Evolutionary conservation across 2,329 filamentous ascomycete genomes (phyloP).

Genomic region (Didymella segeticola): DNA sequence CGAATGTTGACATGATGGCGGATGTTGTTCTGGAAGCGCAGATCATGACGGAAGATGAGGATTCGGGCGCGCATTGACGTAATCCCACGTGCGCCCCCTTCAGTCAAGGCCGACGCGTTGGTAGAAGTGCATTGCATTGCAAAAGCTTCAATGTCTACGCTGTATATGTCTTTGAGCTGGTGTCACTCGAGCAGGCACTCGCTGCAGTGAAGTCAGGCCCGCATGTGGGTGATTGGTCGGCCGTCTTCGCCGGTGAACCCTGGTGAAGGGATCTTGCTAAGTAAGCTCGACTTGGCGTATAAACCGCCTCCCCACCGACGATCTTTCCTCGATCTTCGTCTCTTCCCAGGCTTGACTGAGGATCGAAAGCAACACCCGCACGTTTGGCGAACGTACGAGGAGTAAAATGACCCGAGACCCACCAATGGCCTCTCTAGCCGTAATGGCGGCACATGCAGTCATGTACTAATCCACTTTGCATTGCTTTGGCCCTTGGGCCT

Average conservation of each 20-base stretch:
- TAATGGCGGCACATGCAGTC: conserved; percentile 18
- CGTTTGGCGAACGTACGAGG: conserved; percentile 4
- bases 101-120: neutral
- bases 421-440: conserved; percentile 13
- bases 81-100: neutral
- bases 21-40: neutral
- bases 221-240: conserved; percentile 3
- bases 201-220: neutral
- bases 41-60: neutral
- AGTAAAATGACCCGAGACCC: conserved; percentile 12
- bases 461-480: conserved; percentile 12
- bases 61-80: neutral
- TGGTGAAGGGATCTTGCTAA: conserved; percentile 6
- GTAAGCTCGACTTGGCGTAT: conserved; percentile 13
- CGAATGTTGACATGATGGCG: conserved; percentile 24
- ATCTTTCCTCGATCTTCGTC: conserved; percentile 19
- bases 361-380: conserved; percentile 11
- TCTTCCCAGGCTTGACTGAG: conserved; percentile 3
- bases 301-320: conserved; percentile 18
- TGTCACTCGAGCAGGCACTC: neutral
- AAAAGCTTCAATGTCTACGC: neutral
- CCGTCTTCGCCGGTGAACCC: neutral
- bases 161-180: neutral
- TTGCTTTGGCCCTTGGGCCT: neutral
- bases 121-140: neutral